Conservation (phyloP, 225 moss, liverwort and hornwort species). For the Takakia lepidozioides region DNA sequence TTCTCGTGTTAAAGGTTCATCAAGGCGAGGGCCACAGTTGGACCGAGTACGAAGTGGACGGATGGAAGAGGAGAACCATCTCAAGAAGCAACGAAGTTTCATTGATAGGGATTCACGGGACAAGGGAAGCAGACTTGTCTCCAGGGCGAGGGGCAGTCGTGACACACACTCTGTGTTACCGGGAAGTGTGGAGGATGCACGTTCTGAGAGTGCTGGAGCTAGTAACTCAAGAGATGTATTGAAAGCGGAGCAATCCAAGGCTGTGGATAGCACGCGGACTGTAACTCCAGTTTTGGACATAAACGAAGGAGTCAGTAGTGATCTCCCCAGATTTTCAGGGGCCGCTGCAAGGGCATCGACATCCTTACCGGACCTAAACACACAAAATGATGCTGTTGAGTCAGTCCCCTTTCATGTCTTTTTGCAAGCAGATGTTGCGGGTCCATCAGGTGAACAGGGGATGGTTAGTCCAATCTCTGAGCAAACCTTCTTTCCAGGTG, state of each 20-base stretch:
- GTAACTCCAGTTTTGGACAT: constrained; percentile 47
- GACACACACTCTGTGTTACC: not conserved
- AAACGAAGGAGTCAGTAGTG: constrained; percentile 54
- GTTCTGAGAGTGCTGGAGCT: constrained; percentile 54
- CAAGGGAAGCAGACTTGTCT: too few species aligned
- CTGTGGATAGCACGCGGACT: constrained; percentile 29
- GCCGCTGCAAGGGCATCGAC: constrained; percentile 43
- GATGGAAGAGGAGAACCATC: constrained; percentile 20
- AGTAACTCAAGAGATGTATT: constrained; percentile 42
- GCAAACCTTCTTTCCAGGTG: constrained; percentile 46
- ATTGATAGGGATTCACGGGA: constrained; percentile 29
- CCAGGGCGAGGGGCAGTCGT: too few species aligned
- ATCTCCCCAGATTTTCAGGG: constrained; percentile 40
- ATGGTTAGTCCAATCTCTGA: constrained; percentile 22
- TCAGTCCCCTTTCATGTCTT: constrained; percentile 49
- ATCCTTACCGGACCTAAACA: constrained; percentile 53
- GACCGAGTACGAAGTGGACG: constrained; percentile 26
- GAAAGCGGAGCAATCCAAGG: constrained; percentile 20
- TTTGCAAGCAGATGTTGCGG: constrained; percentile 41
- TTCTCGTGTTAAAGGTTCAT: constrained; percentile 39
- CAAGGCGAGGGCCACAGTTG: constrained; percentile 22
- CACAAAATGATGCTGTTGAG: constrained; percentile 36
- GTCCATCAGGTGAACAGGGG: constrained; percentile 20
- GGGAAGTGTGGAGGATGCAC: constrained; percentile 20
- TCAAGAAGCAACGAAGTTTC: constrained; percentile 20